Base-by-base conservation (phyloP, 768 basidiomycete genomes). In the Obba rivulosa region DNA sequence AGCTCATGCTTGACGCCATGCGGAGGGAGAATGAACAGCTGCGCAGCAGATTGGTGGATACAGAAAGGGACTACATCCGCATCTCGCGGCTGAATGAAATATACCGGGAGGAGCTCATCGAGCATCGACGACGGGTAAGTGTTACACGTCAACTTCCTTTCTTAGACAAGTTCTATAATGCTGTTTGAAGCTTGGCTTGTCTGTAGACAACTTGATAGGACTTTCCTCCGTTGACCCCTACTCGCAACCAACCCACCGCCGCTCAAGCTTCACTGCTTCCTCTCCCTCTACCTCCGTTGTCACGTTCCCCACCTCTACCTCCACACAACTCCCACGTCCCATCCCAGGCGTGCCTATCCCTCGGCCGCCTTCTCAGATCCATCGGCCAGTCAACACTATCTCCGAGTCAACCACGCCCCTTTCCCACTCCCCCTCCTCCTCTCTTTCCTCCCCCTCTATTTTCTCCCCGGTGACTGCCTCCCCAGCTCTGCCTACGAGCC, bases 31-130 rank as follows among this genome's bases (percentile, higher is more conserved):
- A 92, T 54, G 89, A 90, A 55, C 75, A 80, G 41, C 62, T 92
- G 52, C 66, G 89, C 43, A 76, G 64, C 46, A 71, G 80, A 46
- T 64, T 92, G 45, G 80, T 80, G 9, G 84, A 84, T 42, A 85
- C 83, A 5, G 90, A 92, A 66, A 66, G 85, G 52, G 85, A 88
- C 55, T 91, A 83, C 59, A 77, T 87, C 51, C 78, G 85, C 25
- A 75, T 90, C 41, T 72, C 80, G 43, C 67, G 87, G 54, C 66
- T 89, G 60, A 92, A 91, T 54, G 89, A 92, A 57, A 77, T 89
- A 4, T 92, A 92, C 60, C 73, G 87, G 24, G 89, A 90, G 65
- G 90, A 92, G 65, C 67, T 92, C 51, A 82, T 92, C 46, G 83
- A 87, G 38, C 80, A 87, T 59, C 67, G 90, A 50, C 70, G 80